phyloP scores from a whole-genome alignment of 1,284 basidiomycete genomes.

The Polyporus tsugae region DNA sequence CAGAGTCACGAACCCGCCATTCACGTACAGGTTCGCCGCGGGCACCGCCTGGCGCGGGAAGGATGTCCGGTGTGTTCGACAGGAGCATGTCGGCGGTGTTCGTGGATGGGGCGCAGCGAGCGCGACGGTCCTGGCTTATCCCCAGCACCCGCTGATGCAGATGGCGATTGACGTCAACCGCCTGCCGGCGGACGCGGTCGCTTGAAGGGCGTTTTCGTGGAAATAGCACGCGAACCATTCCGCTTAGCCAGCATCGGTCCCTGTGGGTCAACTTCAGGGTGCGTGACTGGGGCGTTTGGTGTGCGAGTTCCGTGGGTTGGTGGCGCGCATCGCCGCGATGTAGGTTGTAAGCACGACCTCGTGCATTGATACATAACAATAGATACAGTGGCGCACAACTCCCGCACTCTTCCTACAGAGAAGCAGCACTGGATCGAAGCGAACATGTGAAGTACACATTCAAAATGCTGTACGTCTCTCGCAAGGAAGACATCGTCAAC shows the following conservation, averaged over 20 bases:
- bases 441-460: too few species aligned
- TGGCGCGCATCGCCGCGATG: too few species aligned
- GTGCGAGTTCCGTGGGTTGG: too few species aligned
- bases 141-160: constrained; percentile 23
- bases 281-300: too few species aligned
- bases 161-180: constrained; percentile 10
- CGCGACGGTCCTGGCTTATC: constrained; percentile 26
- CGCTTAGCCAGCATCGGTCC: too few species aligned
- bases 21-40: constrained; percentile 26
- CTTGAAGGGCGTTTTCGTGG: background rate
- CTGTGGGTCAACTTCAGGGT: too few species aligned
- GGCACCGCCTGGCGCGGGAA: constrained; percentile 11
- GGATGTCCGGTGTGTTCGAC: constrained; percentile 25
- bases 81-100: constrained; percentile 30
- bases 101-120: constrained; percentile 24
- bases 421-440: too few species aligned
- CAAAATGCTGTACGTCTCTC: background rate
- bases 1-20: constrained; percentile 25
- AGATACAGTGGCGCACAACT: background rate
- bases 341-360: too few species aligned
- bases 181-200: constrained; percentile 11
- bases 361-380: background rate
- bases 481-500: background rate
- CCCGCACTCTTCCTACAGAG: too few species aligned
- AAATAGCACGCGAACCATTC: background rate